Percentiles rank a stretch among this genome's conserved stretches.
Evolutionary conservation across 2,329 filamentous ascomycete genomes (phyloP).

Genomic region (Chrysoporthe austroafricana): DNA sequence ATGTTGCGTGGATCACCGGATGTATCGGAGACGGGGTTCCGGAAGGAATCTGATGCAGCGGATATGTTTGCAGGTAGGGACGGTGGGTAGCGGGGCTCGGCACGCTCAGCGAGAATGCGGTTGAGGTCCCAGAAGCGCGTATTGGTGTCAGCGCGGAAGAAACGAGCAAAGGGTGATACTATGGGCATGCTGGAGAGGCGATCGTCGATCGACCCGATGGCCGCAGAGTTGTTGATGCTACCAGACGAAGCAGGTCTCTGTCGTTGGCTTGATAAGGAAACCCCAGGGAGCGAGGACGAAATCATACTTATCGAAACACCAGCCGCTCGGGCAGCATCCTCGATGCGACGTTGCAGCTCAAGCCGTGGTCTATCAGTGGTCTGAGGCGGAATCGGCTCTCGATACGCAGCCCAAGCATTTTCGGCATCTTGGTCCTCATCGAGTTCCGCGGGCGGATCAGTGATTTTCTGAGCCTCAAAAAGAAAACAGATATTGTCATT

Average conservation of each 20-base stretch:
- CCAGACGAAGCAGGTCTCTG: slow-evolving; percentile 8
- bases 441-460: slow-evolving; percentile 14
- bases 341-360: slow-evolving; percentile 13
- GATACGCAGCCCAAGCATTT: slow-evolving; percentile 20
- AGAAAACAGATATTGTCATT: slow-evolving; percentile 91
- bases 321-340: neutral
- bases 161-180: slow-evolving; percentile 19
- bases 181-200: slow-evolving; percentile 14
- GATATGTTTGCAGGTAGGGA: slow-evolving; percentile 13
- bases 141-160: slow-evolving; percentile 21
- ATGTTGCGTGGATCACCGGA: slow-evolving; percentile 51
- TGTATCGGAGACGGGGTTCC: slow-evolving; percentile 23
- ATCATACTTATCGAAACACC: neutral
- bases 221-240: slow-evolving; percentile 7
- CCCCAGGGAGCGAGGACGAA: neutral
- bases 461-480: slow-evolving; percentile 70
- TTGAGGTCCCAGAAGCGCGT: slow-evolving; percentile 27
- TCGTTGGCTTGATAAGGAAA: slow-evolving; percentile 4
- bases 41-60: slow-evolving; percentile 22
- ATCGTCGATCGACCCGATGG: slow-evolving; percentile 25
- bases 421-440: slow-evolving; percentile 17
- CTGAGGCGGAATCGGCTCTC: slow-evolving; percentile 26
- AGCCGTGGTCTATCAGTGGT: neutral
- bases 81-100: slow-evolving; percentile 18
- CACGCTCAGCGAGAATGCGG: slow-evolving; percentile 20